Percentiles rank a stretch among this genome's conserved stretches.
Conservation (phyloP, 2,329 filamentous ascomycete genomes). For the Cladosporium sp. region DNA sequence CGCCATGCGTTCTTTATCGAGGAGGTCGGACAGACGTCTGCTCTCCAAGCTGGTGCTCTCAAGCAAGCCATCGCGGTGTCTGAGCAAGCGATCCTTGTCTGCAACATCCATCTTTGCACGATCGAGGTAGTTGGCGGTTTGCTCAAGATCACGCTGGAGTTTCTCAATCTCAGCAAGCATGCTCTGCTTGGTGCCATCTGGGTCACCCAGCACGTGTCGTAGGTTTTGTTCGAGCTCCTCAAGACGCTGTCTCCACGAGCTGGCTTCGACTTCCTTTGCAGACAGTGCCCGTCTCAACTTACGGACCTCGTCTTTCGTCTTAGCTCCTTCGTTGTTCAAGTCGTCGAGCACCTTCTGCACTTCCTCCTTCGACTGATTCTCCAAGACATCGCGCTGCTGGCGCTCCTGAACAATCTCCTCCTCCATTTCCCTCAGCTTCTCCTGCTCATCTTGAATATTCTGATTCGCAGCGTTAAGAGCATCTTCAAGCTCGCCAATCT, state of each 20-base stretch:
- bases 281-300: constrained; percentile 77
- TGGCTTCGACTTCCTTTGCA: constrained; percentile 79
- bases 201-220: constrained; percentile 78
- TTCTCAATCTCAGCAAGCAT: constrained; percentile 79
- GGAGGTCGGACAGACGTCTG: constrained; percentile 75
- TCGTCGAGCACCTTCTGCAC: constrained; percentile 91
- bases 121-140: constrained; percentile 77
- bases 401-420: constrained; percentile 73
- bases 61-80: constrained; percentile 80
- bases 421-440: constrained; percentile 51
- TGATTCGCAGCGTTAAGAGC: constrained; percentile 74
- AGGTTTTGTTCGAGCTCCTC: constrained; percentile 87
- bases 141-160: constrained; percentile 81
- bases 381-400: constrained; percentile 79
- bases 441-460: constrained; percentile 76
- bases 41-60: constrained; percentile 86
- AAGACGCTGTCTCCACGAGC: constrained; percentile 84
- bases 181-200: constrained; percentile 78
- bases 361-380: constrained; percentile 86
- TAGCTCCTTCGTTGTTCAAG: constrained; percentile 76
- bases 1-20: constrained; percentile 82
- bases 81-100: constrained; percentile 89
- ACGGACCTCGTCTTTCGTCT: constrained; percentile 79
- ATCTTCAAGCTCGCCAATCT: constrained; percentile 88
- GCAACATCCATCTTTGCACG: constrained; percentile 68